Conservation (phyloP, 2,329 filamentous ascomycete genomes). For the Microdochium nivale region DNA sequence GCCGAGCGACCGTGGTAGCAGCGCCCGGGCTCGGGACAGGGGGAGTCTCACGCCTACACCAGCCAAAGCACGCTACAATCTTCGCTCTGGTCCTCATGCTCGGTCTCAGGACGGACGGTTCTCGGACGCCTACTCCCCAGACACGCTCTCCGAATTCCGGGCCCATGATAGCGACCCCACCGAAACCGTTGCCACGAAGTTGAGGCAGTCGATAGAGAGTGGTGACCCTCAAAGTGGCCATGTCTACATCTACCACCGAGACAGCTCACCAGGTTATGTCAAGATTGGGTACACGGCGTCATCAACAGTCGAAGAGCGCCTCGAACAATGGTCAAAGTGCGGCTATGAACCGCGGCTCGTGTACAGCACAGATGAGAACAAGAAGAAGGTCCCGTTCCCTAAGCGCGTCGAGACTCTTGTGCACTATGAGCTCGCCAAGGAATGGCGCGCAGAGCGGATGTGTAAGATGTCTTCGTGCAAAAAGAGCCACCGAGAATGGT, state of each 20-base stretch:
- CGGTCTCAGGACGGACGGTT: background rate
- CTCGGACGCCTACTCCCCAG: background rate
- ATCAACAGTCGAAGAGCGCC: too few species aligned
- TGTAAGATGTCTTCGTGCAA: background rate
- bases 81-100: background rate
- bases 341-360: too few species aligned
- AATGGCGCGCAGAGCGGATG: slow-evolving; percentile 1
- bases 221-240: too few species aligned
- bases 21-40: too few species aligned
- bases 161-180: slow-evolving; percentile 1
- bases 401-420: too few species aligned
- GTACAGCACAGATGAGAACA: too few species aligned
- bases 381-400: too few species aligned
- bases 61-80: background rate
- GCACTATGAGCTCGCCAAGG: slow-evolving; percentile 4
- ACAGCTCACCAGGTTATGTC: too few species aligned
- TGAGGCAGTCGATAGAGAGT: too few species aligned
- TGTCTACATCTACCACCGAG: too few species aligned
- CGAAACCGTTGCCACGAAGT: slow-evolving; percentile 1
- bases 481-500: slow-evolving; percentile 3
- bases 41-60: background rate
- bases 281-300: too few species aligned
- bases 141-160: slow-evolving; percentile 1
- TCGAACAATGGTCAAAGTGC: too few species aligned
- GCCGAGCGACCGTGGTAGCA: background rate